Evolutionary conservation across 495 filamentous ascomycete genomes (phyloP).

Genomic region (Saxispiralis lemnorum): DNA sequence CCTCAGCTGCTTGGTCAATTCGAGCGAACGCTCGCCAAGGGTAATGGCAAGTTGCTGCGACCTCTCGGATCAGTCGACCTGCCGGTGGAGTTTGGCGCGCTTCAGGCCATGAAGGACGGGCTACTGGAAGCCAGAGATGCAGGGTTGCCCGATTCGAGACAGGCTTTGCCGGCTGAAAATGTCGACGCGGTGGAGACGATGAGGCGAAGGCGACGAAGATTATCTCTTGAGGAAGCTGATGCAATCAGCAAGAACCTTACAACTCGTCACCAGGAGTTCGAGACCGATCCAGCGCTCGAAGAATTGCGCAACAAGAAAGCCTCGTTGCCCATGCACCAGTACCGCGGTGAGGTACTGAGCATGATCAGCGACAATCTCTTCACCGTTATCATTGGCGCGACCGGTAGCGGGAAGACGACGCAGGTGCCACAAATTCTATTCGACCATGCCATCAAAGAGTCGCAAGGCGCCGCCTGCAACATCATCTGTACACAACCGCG

Average conservation of each 20-base stretch:
- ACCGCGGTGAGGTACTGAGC: conserved; percentile 28
- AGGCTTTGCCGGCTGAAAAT: conserved; percentile 15
- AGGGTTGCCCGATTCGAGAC: conserved; percentile 26
- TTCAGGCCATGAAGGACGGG: conserved; percentile 26
- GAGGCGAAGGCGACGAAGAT: conserved; percentile 9
- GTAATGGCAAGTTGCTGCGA: conserved; percentile 28
- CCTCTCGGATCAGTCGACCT: conserved; percentile 22
- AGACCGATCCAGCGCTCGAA: conserved; percentile 19
- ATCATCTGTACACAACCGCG: conserved; percentile 44
- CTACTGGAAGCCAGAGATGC: conserved; percentile 22
- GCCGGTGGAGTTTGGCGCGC: conserved; percentile 22
- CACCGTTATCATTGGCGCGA: conserved; percentile 38
- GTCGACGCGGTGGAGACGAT: conserved; percentile 2
- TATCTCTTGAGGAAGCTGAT: conserved; percentile 14
- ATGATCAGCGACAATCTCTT: conserved; percentile 32
- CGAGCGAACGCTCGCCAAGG: conserved; percentile 20
- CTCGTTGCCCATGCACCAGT: conserved; percentile 34
- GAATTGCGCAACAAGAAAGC: conserved; percentile 24
- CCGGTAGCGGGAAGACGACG: conserved; percentile 44
- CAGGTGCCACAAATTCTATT: conserved; percentile 44
- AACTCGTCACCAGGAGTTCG: conserved; percentile 19
- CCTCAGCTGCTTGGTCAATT: conserved; percentile 27
- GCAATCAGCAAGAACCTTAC: conserved; percentile 18
- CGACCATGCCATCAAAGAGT: conserved; percentile 31
- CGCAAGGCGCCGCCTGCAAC: conserved; percentile 29